Conservation (phyloP, 2,329 filamentous ascomycete genomes). For the Penicillium palitans region DNA sequence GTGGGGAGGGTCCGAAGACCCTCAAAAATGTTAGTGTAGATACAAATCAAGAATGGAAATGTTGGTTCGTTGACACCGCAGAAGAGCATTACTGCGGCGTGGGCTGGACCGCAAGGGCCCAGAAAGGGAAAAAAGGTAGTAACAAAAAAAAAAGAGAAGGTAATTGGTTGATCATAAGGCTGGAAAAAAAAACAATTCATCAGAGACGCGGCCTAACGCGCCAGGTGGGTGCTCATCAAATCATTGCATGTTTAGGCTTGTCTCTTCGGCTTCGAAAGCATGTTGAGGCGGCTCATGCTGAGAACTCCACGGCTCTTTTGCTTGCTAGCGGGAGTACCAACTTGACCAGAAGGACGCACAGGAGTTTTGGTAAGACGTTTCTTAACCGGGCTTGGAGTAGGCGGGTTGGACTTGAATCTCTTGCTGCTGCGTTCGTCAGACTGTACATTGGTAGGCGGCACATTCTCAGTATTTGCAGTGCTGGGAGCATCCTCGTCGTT, state of each 20-base stretch:
- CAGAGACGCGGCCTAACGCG: constrained; percentile 11
- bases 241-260: constrained; percentile 28
- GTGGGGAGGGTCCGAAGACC: not conserved
- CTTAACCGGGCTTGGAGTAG: constrained; percentile 41
- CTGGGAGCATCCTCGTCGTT: constrained; percentile 29
- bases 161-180: constrained; percentile 1
- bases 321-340: constrained; percentile 33
- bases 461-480: constrained; percentile 32
- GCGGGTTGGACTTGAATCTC: constrained; percentile 37
- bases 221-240: constrained; percentile 10
- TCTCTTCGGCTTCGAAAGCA: constrained; percentile 49
- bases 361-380: constrained; percentile 34
- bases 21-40: constrained; percentile 14
- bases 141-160: constrained; percentile 2
- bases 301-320: constrained; percentile 36
- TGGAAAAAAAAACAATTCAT: constrained; percentile 1
- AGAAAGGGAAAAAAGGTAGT: constrained; percentile 3
- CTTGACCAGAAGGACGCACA: constrained; percentile 24
- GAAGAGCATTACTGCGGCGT: constrained; percentile 4
- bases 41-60: constrained; percentile 18
- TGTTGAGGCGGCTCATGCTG: constrained; percentile 50
- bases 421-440: constrained; percentile 36
- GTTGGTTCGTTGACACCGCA: constrained; percentile 6
- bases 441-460: constrained; percentile 29
- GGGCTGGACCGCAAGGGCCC: not conserved